These are phyloP conservation scores for Cordyceps farinosa DNA, from an alignment of 2,329 filamentous ascomycete species.

Conservation along the genomic window DNA sequence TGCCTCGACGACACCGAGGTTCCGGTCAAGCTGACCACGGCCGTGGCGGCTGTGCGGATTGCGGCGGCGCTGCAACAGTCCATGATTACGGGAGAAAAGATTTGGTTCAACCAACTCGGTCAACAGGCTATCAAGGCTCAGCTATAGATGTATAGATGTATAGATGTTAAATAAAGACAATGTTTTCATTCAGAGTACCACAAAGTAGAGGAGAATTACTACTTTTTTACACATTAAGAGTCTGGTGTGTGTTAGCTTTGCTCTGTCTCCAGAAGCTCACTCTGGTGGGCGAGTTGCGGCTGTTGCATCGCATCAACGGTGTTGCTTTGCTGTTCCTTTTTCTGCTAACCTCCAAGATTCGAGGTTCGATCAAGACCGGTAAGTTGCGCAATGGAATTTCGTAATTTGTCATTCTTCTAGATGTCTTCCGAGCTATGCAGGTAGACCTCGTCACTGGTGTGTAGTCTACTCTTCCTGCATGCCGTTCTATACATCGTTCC, in stretches of 20 bases:
- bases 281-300: not conserved
- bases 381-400: not conserved
- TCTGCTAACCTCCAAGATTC: not conserved
- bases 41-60: conserved; percentile 58
- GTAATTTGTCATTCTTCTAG: not conserved
- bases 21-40: conserved; percentile 54
- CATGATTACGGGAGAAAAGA: conserved; percentile 51
- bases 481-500: not conserved
- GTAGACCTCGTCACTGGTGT: not conserved
- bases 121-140: not conserved
- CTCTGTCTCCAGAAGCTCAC: no score
- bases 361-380: not conserved
- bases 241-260: no score
- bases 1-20: conserved; percentile 53
- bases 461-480: not conserved
- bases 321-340: not conserved
- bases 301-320: no score
- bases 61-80: conserved; percentile 57
- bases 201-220: no score
- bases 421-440: not conserved
- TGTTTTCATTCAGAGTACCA: no score
- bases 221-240: no score
- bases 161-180: no score
- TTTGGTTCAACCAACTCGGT: conserved; percentile 56
- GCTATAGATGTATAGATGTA: not conserved